Base-by-base conservation (phyloP, 1,284 basidiomycete species). In the Trametes polyzona region DNA sequence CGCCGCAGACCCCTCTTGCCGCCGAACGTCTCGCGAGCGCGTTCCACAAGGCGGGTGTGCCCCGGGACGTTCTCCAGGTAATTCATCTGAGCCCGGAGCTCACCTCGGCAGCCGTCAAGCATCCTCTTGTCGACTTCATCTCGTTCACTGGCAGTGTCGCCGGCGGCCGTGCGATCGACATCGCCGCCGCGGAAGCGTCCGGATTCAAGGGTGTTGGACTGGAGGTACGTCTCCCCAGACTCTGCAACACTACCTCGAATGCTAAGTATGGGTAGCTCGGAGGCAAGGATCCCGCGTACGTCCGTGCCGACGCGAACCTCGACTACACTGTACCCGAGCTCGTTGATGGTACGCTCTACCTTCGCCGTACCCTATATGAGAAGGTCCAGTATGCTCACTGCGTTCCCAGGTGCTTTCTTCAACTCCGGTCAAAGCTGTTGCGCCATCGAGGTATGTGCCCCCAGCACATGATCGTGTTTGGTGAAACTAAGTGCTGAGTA, bases 341-440 rank as follows among this genome's bases (percentile, higher is more conserved):
- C 10, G 95, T 96, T 2, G 96, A 98, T 74, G 96, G 95, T 83
- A 59, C 62, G 74, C 83, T 58, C 62, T 74, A 35, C 19, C 14
- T 29, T 37, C 6, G 26, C 3, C n/a, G n/a, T n/a, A n/a, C n/a
- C n/a, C n/a, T n/a, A n/a, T n/a, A n/a, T n/a, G n/a, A 16, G 21
- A 48, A 44, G 37, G 21, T 46, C 21, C 21, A 49, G n/a, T 47
- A 16, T 24, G 52, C 49, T 41, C 35, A 43, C 3, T 26, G 1
- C 35, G 35, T 17, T 30, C 36, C 1, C 64, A 92, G 90, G 92
- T 51, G 90, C 93, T 26, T 87, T 96, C 76, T 98, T 95, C 81
- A 98, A 98, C 74, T 95, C 95, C 14, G 96, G 95, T 0, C 95
- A 98, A 72, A 93, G 91, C 63, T 95, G 93, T 70, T 95, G 93